Evolutionary conservation across 73 alveolate species (phyloP).

Genomic region (Tetrahymena elliotti): DNA sequence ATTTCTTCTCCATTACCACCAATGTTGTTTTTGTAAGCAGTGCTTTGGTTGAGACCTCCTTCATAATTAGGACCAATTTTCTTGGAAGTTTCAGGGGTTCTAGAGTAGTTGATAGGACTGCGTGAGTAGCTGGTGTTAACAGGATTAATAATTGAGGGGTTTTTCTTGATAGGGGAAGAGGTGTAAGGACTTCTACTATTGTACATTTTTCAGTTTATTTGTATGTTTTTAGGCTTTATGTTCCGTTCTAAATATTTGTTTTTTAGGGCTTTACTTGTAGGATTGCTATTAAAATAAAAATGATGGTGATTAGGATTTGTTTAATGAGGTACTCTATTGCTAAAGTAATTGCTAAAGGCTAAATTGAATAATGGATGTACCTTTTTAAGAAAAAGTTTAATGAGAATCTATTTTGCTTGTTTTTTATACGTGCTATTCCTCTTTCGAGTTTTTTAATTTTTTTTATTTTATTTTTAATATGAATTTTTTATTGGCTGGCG

Average conservation of each 20-base stretch:
- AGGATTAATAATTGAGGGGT: not conserved
- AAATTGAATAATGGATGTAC: not conserved
- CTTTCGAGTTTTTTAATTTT: not conserved
- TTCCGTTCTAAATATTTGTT: not conserved
- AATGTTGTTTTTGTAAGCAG: not conserved
- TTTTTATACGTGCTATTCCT: not conserved
- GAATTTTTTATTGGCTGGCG: not conserved
- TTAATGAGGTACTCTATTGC: not conserved
- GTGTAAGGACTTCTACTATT: not conserved
- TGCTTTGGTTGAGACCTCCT: not conserved
- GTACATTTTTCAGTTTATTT: not conserved
- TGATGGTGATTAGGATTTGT: not conserved
- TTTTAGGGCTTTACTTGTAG: not conserved
- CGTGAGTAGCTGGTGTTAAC: not conserved
- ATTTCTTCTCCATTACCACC: not conserved
- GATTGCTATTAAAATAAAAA: not conserved
- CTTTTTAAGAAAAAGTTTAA: not conserved
- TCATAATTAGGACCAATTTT: not conserved
- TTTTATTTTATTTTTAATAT: not conserved
- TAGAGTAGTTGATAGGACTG: not conserved
- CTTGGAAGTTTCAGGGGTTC: not conserved
- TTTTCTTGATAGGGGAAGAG: not conserved
- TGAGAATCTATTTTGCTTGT: not conserved
- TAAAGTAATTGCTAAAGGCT: not conserved
- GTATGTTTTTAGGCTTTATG: not conserved